Conservation (phyloP, 2,329 filamentous ascomycete species). For the Claviceps sp. region DNA sequence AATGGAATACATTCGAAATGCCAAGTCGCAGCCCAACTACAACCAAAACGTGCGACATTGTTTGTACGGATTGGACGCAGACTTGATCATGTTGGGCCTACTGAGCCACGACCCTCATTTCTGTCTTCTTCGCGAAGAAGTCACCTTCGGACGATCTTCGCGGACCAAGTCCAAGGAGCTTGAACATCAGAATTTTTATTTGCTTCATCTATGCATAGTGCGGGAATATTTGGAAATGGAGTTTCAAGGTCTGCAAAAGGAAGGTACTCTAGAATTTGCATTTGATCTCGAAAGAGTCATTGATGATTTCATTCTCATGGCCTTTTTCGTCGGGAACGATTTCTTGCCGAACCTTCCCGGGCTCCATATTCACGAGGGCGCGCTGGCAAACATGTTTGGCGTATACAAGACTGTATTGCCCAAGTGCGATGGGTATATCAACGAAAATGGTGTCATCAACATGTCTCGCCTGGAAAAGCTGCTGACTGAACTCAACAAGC, state of each 20-base stretch:
- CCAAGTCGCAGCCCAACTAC: conserved; percentile 89
- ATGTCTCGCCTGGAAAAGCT: conserved; percentile 64
- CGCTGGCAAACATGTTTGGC: conserved; percentile 91
- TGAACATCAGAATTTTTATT: conserved; percentile 96
- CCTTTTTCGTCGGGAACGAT: conserved; percentile 98
- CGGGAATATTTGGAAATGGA: conserved; percentile 94
- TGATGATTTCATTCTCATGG: conserved; percentile 99
- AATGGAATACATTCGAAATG: conserved; percentile 98
- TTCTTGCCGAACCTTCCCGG: conserved; percentile 95
- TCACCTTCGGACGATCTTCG: conserved; percentile 83
- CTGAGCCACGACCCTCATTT: conserved; percentile 98
- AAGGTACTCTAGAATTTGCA: conserved; percentile 56
- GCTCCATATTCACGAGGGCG: conserved; percentile 96
- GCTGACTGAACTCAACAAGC: conserved; percentile 71
- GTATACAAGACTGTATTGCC: conserved; percentile 88
- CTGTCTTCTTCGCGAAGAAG: conserved; percentile 90
- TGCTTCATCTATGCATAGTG: conserved; percentile 95
- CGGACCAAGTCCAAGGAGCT: conserved; percentile 89
- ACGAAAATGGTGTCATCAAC: conserved; percentile 88
- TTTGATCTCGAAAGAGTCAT: conserved; percentile 95
- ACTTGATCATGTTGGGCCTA: conserved; percentile 95
- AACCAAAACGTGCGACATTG: conserved; percentile 91
- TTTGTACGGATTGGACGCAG: conserved; percentile 90
- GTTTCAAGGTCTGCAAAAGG: conserved; percentile 79
- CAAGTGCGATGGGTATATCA: conserved; percentile 85